phyloP scores from a whole-genome alignment of 495 filamentous ascomycete genomes.

The Xylaria acuta region DNA sequence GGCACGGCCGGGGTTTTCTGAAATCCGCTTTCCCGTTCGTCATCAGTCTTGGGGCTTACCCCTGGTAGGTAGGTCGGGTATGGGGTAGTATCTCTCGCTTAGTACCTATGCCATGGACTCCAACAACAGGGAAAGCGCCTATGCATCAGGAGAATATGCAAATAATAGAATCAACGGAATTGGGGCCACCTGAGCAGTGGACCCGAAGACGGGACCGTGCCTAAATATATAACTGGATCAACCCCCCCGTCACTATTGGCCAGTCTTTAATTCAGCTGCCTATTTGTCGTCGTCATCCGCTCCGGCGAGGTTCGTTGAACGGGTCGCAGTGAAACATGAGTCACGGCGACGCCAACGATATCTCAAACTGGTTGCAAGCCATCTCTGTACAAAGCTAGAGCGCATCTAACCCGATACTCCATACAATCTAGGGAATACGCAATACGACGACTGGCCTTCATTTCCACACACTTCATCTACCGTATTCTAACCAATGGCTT shows the following conservation, averaged over 20 bases:
- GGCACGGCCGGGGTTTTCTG: neutral
- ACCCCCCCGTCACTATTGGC: constrained; percentile 1
- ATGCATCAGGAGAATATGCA: constrained; percentile 4
- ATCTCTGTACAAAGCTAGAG: neutral
- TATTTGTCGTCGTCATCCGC: constrained; percentile 19
- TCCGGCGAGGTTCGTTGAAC: constrained; percentile 7
- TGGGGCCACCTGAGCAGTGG: no score
- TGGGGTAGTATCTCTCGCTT: no score
- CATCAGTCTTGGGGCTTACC: constrained; percentile 2
- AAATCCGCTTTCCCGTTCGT: constrained; percentile 7
- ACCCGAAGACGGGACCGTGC: no score
- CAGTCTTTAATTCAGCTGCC: constrained; percentile 17
- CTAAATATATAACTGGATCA: constrained; percentile 16
- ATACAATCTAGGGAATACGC: neutral
- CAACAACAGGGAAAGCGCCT: neutral
- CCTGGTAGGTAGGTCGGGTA: no score
- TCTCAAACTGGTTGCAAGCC: neutral
- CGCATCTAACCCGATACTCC: neutral
- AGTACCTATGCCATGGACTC: neutral
- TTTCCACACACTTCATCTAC: constrained; percentile 6
- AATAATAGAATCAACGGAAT: neutral
- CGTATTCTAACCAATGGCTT: constrained; percentile 16
- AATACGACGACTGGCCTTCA: constrained; percentile 9
- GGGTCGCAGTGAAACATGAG: neutral
- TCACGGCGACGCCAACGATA: neutral